Percentiles rank a stretch among this genome's conserved stretches.
These are phyloP conservation scores for Penicillium turbatum DNA, from an alignment of 495 filamentous ascomycete genomes.

Conservation along the genomic window DNA sequence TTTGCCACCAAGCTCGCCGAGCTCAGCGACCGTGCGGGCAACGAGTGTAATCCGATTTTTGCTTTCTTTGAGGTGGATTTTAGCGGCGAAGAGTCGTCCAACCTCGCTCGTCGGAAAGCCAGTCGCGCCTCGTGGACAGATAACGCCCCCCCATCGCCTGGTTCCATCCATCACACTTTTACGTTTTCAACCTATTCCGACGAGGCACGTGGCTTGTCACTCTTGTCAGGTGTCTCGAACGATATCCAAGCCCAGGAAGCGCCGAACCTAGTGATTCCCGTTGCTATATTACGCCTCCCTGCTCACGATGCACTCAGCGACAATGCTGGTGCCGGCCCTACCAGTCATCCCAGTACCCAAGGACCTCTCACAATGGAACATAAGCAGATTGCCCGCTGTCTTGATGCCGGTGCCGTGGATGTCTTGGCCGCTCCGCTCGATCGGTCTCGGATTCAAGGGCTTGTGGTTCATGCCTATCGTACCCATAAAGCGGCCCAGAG, in stretches of 20 bases:
- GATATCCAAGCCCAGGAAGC: constrained; percentile 67
- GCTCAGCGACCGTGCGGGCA: constrained; percentile 58
- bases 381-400: constrained; percentile 56
- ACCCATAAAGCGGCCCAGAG: constrained; percentile 65
- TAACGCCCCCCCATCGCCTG: constrained; percentile 29
- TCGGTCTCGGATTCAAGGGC: constrained; percentile 60
- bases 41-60: constrained; percentile 64
- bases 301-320: constrained; percentile 23
- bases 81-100: constrained; percentile 24
- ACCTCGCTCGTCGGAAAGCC: constrained; percentile 35
- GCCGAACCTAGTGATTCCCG: constrained; percentile 69
- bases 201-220: constrained; percentile 60
- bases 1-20: constrained; percentile 67
- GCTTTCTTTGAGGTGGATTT: constrained; percentile 67
- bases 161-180: constrained; percentile 39
- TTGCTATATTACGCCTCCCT: constrained; percentile 58
- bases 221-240: constrained; percentile 64
- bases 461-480: constrained; percentile 79
- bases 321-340: constrained; percentile 12
- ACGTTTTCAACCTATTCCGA: constrained; percentile 47
- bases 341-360: constrained; percentile 38
- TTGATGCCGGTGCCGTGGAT: constrained; percentile 83
- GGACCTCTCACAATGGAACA: constrained; percentile 36
- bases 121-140: constrained; percentile 38
- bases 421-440: constrained; percentile 75